phyloP scores from a whole-genome alignment of 352 stramenopile genomes.

The Phytophthora tentaculata region DNA sequence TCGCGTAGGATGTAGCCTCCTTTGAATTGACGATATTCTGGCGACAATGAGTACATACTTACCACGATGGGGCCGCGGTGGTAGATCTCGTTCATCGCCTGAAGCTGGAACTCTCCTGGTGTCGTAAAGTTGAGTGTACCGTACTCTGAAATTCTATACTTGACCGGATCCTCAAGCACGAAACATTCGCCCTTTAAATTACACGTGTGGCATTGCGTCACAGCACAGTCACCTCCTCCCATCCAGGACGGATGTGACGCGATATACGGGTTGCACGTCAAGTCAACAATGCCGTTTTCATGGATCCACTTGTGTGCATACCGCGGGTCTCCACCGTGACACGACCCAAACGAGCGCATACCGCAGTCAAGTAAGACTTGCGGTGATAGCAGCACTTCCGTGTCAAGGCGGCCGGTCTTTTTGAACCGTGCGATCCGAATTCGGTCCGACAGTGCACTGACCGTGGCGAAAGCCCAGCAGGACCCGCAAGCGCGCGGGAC shows the following conservation, averaged over 20 bases:
- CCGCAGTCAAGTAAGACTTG: constrained; percentile 79
- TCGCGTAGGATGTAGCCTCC: constrained; percentile 92
- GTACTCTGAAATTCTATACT: constrained; percentile 78
- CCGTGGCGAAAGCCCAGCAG: constrained; percentile 80
- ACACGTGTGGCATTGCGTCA: constrained; percentile 74
- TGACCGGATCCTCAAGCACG: constrained; percentile 61
- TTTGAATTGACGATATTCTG: constrained; percentile 87
- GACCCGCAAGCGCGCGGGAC: constrained; percentile 75
- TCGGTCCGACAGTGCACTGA: constrained; percentile 77
- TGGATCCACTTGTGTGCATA: constrained; percentile 87
- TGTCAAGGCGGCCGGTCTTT: constrained; percentile 60
- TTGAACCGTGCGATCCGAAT: constrained; percentile 75
- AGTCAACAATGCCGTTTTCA: constrained; percentile 83
- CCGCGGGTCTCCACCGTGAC: constrained; percentile 77
- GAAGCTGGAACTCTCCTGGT: constrained; percentile 65
- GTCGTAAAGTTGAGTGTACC: constrained; percentile 80
- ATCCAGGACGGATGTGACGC: constrained; percentile 82
- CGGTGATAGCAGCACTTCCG: constrained; percentile 70
- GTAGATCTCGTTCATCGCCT: constrained; percentile 97
- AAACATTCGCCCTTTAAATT: constrained; percentile 64
- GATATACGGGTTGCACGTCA: constrained; percentile 85
- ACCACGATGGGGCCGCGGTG: constrained; percentile 94
- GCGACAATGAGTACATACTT: constrained; percentile 88
- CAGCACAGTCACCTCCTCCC: constrained; percentile 55
- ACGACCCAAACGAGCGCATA: constrained; percentile 84